Conservation (phyloP, 257 asterid species). For the Marsdenia floribunda region DNA sequence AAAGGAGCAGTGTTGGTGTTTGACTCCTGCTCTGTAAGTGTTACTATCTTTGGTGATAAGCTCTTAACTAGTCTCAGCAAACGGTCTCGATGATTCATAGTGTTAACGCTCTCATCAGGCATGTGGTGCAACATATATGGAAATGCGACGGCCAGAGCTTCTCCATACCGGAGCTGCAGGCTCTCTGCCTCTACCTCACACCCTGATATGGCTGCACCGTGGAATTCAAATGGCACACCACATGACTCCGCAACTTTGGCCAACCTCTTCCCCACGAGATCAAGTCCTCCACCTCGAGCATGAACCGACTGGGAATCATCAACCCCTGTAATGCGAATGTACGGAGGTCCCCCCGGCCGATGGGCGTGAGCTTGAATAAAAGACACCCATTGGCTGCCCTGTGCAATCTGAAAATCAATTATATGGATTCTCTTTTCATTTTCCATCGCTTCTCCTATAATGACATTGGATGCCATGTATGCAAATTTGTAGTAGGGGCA, state of each 20-base stretch:
- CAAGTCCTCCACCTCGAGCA: constrained; percentile 92
- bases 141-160: constrained; percentile 82
- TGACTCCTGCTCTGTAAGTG: constrained; percentile 84
- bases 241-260: constrained; percentile 54
- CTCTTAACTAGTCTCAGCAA: constrained; percentile 66
- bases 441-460: constrained; percentile 69
- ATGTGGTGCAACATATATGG: constrained; percentile 87
- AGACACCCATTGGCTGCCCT: constrained; percentile 90
- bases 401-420: constrained; percentile 87
- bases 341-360: constrained; percentile 52
- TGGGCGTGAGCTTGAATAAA: constrained; percentile 43
- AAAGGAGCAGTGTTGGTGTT: constrained; percentile 78
- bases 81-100: constrained; percentile 74
- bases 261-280: constrained; percentile 59
- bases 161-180: constrained; percentile 51
- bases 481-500: constrained; percentile 91
- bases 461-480: constrained; percentile 66
- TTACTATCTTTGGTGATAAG: constrained; percentile 74
- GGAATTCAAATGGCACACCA: constrained; percentile 75
- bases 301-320: constrained; percentile 63
- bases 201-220: constrained; percentile 74
- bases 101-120: constrained; percentile 94
- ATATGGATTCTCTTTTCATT: constrained; percentile 64
- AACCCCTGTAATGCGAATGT: constrained; percentile 47
- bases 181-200: constrained; percentile 52